These are phyloP conservation scores for Flaveria ramosissima DNA, from an alignment of 129 eudicot species.

Conservation along the genomic window DNA sequence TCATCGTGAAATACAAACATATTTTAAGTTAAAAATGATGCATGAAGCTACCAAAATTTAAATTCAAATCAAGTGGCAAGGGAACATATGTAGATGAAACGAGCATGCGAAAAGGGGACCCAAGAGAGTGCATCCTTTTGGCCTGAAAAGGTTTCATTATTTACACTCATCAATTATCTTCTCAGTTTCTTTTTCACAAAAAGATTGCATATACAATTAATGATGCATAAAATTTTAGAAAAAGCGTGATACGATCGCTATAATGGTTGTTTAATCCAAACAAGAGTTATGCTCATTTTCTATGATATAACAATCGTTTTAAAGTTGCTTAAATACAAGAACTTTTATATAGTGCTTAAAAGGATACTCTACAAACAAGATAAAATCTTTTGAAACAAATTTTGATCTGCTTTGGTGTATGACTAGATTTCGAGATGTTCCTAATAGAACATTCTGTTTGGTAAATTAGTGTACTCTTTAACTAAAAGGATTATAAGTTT, in stretches of 20 bases:
- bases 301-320: not conserved
- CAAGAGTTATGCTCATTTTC: not conserved
- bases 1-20: not conserved
- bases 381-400: no score
- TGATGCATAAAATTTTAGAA: not conserved
- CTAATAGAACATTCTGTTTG: no score
- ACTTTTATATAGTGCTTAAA: no score
- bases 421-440: no score
- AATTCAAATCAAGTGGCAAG: constrained; percentile 25
- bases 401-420: no score
- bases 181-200: not conserved
- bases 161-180: constrained; percentile 25
- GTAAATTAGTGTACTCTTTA: no score
- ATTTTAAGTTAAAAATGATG: not conserved
- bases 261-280: not conserved
- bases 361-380: no score
- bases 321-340: not conserved
- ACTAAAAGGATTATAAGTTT: no score
- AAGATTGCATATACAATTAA: constrained; percentile 5
- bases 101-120: constrained; percentile 41
- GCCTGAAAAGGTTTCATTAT: constrained; percentile 33
- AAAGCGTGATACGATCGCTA: not conserved
- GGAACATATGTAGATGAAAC: constrained; percentile 18
- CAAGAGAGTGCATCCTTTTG: constrained; percentile 37
- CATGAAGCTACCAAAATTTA: constrained; percentile 16